These are phyloP conservation scores for Phytopythium oedochilum DNA, from an alignment of 352 stramenopile species.

Conservation along the genomic window DNA sequence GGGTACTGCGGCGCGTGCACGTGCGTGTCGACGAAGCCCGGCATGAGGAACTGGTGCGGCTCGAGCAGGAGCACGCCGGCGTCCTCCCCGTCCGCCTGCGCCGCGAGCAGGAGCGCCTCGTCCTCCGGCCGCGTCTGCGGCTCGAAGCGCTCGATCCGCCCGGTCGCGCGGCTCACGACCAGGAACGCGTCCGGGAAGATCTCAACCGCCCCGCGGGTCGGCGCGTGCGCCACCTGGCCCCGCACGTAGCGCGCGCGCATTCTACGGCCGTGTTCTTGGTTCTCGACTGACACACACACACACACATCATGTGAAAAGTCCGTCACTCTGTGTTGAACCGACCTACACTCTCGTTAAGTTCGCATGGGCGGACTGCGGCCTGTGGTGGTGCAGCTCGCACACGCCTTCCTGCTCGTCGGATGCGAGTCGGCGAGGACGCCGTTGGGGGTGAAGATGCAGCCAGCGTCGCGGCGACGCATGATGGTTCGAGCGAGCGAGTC, in stretches of 20 bases:
- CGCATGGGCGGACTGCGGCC: too few species aligned
- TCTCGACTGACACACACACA: too few species aligned
- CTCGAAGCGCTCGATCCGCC: constrained; percentile 40
- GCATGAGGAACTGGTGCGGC: constrained; percentile 66
- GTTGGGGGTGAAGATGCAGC: too few species aligned
- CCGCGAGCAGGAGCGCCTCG: constrained; percentile 8
- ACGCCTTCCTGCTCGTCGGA: too few species aligned
- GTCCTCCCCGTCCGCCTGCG: not conserved
- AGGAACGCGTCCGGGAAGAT: constrained; percentile 48
- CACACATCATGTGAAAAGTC: not conserved
- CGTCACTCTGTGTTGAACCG: not conserved
- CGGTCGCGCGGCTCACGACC: constrained; percentile 16
- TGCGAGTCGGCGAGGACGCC: too few species aligned
- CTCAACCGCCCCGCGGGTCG: constrained; percentile 26
- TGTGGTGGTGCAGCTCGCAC: too few species aligned
- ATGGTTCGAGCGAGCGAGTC: too few species aligned
- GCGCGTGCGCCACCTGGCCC: constrained; percentile 39
- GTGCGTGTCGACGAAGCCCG: constrained; percentile 90
- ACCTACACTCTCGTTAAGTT: not conserved
- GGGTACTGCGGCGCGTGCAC: constrained; percentile 90
- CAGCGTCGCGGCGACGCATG: too few species aligned
- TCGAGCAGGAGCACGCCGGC: constrained; percentile 14
- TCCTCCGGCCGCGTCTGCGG: constrained; percentile 20
- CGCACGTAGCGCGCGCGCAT: constrained; percentile 28
- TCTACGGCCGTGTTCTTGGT: not conserved